Percentiles rank a stretch among this genome's conserved stretches.
phyloP scores from a whole-genome alignment of 2,329 filamentous ascomycete genomes.

The Sclerotinia subarctica region DNA sequence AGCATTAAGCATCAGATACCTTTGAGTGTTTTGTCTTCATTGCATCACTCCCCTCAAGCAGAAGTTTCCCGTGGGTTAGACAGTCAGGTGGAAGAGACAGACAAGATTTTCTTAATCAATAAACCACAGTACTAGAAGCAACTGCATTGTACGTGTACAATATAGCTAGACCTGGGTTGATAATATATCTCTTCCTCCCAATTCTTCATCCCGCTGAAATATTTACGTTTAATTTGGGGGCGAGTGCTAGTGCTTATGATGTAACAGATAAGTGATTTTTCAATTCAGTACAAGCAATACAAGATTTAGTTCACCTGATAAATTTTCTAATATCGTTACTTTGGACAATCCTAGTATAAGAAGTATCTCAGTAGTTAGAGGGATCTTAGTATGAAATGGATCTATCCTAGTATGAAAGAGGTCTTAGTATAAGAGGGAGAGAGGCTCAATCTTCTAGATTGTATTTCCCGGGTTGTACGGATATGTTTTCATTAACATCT shows the following conservation, averaged over 20 bases:
- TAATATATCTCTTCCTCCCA: slow-evolving; percentile 15
- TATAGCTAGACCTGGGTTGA: slow-evolving; percentile 17
- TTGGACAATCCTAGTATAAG: too few relatives aligned
- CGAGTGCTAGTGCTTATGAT: slow-evolving; percentile 1
- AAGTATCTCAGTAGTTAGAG: too few relatives aligned
- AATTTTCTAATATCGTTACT: not conserved
- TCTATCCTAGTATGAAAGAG: too few relatives aligned
- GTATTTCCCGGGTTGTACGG: not conserved
- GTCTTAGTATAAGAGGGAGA: too few relatives aligned
- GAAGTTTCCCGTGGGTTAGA: slow-evolving; percentile 10
- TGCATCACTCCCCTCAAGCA: slow-evolving; percentile 19
- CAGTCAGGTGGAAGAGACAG: slow-evolving; percentile 3
- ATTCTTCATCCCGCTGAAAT: not conserved
- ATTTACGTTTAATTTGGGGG: not conserved
- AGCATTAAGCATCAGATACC: slow-evolving; percentile 17
- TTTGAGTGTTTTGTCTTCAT: slow-evolving; percentile 8
- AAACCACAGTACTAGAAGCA: not conserved
- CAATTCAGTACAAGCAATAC: not conserved
- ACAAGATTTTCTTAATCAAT: slow-evolving; percentile 13
- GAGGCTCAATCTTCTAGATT: too few relatives aligned
- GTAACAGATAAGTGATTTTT: slow-evolving; percentile 1
- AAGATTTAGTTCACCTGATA: not conserved
- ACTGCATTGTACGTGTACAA: slow-evolving; percentile 13
- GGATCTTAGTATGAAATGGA: too few relatives aligned
- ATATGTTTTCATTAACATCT: not conserved